phyloP scores from a whole-genome alignment of 352 stramenopile species.

The Pythium biforme region DNA sequence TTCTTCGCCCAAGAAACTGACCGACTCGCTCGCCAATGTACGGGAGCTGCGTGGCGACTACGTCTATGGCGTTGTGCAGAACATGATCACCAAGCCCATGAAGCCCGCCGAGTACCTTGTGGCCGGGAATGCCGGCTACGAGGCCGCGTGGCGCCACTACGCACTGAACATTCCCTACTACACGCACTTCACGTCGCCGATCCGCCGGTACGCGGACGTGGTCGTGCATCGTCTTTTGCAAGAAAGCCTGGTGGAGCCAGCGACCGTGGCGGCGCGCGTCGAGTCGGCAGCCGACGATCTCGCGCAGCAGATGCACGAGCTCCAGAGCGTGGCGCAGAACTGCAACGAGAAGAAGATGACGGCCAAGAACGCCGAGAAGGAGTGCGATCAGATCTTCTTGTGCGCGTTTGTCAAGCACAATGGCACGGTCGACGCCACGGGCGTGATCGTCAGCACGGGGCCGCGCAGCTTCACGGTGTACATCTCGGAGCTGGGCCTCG shows the following conservation, averaged over 20 bases:
- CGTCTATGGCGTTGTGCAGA: conserved; percentile 87
- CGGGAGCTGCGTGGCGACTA: conserved; percentile 70
- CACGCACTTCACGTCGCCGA: conserved; percentile 98
- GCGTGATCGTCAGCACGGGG: conserved; percentile 69
- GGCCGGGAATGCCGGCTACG: conserved; percentile 67
- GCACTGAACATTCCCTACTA: conserved; percentile 98
- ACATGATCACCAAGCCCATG: conserved; percentile 95
- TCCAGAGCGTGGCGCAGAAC: conserved; percentile 58
- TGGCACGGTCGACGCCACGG: conserved; percentile 57
- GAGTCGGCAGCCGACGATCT: conserved; percentile 22
- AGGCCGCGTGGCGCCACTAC: conserved; percentile 92
- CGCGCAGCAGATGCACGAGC: conserved; percentile 33
- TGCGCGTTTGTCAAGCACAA: conserved; percentile 73
- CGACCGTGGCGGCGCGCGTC: conserved; percentile 10
- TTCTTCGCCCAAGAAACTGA: conserved; percentile 76
- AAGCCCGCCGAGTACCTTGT: conserved; percentile 93
- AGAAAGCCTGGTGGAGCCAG: conserved; percentile 37
- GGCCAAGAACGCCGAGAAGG: conserved; percentile 77
- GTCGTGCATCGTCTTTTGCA: conserved; percentile 75
- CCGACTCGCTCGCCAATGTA: conserved; percentile 82
- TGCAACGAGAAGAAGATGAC: conserved; percentile 89
- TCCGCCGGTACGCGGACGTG: conserved; percentile 91
- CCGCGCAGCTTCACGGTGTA: conserved; percentile 80
- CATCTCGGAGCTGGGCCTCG: conserved; percentile 68
- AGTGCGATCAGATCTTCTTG: conserved; percentile 79